phyloP scores from a whole-genome alignment of 139 green algal species.

The Ettlia oleoabundans region DNA sequence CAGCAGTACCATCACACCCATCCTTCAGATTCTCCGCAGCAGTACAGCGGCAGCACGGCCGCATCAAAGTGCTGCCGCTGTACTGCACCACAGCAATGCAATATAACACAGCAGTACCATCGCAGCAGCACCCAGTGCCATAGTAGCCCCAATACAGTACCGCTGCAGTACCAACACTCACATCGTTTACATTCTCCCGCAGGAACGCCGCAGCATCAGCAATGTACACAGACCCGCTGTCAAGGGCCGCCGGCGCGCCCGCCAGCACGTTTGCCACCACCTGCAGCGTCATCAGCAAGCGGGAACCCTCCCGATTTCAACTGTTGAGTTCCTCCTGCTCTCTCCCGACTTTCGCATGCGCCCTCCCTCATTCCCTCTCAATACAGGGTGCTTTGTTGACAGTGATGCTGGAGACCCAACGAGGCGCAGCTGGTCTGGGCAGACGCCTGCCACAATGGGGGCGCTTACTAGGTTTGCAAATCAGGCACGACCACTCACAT shows the following conservation, averaged over 20 bases:
- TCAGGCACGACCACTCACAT: no score
- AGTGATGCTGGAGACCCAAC: no score
- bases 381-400: no score
- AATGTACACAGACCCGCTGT: neutral
- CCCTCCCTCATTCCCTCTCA: no score
- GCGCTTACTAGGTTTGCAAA: no score
- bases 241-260: neutral
- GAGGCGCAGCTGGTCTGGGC: no score
- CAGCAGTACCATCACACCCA: no score
- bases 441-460: no score
- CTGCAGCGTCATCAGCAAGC: neutral
- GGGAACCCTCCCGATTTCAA: neutral
- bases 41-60: no score
- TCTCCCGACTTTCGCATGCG: no score
- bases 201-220: neutral
- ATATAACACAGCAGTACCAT: neutral
- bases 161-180: neutral
- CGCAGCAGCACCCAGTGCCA: neutral
- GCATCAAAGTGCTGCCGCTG: no score
- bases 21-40: no score
- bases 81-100: neutral
- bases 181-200: neutral
- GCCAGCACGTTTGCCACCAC: neutral
- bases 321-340: neutral
- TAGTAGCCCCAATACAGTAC: neutral